Conservation (phyloP, 768 basidiomycete genomes). For the Boletus reticuloceps region DNA sequence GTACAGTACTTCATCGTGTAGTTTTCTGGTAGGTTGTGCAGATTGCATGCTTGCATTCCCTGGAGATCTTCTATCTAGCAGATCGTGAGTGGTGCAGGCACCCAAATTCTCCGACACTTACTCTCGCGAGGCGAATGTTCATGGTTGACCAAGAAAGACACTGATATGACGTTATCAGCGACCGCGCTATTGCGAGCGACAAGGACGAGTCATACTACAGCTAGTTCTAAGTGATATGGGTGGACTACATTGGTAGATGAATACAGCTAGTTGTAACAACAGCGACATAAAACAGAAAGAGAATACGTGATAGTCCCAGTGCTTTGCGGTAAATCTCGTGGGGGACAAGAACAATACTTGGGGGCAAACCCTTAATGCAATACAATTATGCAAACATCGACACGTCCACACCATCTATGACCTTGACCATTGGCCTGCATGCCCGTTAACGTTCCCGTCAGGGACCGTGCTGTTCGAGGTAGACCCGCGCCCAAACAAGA, state of each 20-base stretch:
- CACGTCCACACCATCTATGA: conserved; percentile 14
- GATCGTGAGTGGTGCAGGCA: conserved; percentile 13
- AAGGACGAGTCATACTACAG: not conserved
- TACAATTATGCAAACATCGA: conserved; percentile 9
- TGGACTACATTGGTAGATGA: conserved; percentile 18
- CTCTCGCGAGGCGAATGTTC: conserved; percentile 33
- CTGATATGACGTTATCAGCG: not conserved
- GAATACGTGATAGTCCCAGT: conserved; percentile 14
- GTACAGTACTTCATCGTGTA: conserved; percentile 79
- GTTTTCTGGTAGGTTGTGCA: conserved; percentile 92
- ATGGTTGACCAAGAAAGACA: conserved; percentile 8
- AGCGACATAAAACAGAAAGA: conserved; percentile 13
- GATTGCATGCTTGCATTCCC: conserved; percentile 92
- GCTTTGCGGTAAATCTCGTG: not conserved
- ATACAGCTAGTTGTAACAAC: conserved; percentile 28
- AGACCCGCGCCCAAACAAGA: conserved; percentile 59
- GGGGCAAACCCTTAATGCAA: conserved; percentile 2
- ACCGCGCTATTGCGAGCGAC: not conserved
- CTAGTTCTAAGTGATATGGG: not conserved
- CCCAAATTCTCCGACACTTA: conserved; percentile 7
- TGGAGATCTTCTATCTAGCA: conserved; percentile 78
- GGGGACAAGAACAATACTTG: conserved; percentile 5
- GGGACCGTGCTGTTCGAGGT: conserved; percentile 22
- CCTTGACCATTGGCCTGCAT: conserved; percentile 23
- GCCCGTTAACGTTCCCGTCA: conserved; percentile 23